These are phyloP conservation scores for Talaromyces sp. DNA, from an alignment of 2,329 filamentous ascomycete genomes.

Conservation along the genomic window DNA sequence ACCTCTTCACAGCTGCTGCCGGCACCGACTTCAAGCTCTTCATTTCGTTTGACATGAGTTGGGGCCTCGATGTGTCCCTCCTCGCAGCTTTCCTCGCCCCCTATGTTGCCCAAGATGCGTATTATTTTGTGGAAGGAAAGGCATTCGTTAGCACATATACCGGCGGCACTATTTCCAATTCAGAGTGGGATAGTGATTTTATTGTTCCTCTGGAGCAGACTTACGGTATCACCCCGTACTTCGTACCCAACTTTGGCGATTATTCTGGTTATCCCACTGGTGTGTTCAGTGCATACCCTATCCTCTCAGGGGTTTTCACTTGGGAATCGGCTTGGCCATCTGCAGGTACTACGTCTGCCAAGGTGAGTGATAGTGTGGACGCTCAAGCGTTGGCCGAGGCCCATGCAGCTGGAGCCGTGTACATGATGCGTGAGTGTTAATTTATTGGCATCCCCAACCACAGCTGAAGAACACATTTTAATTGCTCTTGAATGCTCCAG, in stretches of 20 bases:
- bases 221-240: conserved; percentile 11
- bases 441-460: no score
- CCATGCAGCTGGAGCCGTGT: conserved; percentile 6
- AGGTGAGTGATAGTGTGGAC: conserved; percentile 8
- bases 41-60: conserved; percentile 14
- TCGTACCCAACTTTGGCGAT: conserved; percentile 12
- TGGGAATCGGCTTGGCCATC: conserved; percentile 12
- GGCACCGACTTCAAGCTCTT: conserved; percentile 11
- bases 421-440: conserved; percentile 13
- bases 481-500: no score
- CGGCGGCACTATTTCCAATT: conserved; percentile 3
- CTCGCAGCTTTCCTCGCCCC: conserved; percentile 7
- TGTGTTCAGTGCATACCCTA: conserved; percentile 5
- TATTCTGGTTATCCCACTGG: conserved; percentile 8
- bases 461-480: no score
- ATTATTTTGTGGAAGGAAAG: conserved; percentile 9
- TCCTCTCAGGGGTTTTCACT: conserved; percentile 6
- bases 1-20: conserved; percentile 5
- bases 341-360: not conserved
- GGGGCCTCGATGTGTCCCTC: conserved; percentile 6
- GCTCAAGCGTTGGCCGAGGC: not conserved
- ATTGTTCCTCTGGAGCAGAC: conserved; percentile 1
- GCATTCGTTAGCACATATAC: conserved; percentile 12
- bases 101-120: conserved; percentile 8
- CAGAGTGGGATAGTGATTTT: not conserved